phyloP scores from a whole-genome alignment of 2,329 filamentous ascomycete genomes.

The Colletotrichum euphorbiae region DNA sequence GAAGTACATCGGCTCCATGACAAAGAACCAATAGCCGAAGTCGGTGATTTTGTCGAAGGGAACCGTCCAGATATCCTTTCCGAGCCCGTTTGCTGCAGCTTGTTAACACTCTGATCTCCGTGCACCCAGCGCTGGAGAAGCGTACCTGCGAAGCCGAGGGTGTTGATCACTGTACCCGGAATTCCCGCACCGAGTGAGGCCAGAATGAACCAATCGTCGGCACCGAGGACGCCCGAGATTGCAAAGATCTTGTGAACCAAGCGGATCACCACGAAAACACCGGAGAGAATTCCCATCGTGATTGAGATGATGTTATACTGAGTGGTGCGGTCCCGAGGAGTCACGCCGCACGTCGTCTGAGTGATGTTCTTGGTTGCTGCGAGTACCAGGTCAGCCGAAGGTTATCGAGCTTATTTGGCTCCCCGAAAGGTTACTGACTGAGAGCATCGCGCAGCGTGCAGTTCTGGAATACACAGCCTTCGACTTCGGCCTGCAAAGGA shows the following conservation, averaged over 20 bases:
- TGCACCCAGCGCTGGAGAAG: no score
- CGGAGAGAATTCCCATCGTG: conserved; percentile 50
- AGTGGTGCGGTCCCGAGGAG: conserved; percentile 47
- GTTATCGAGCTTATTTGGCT: background rate
- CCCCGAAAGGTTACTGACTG: conserved; percentile 42
- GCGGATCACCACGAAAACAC: conserved; percentile 56
- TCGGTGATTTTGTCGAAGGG: conserved; percentile 53
- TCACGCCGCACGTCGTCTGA: conserved; percentile 45
- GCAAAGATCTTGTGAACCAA: conserved; percentile 52
- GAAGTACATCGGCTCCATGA: conserved; percentile 60
- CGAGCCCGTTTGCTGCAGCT: conserved; percentile 54
- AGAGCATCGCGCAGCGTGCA: conserved; percentile 49
- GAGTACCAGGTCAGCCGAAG: conserved; percentile 11
- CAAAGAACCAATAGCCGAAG: conserved; percentile 58
- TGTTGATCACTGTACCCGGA: conserved; percentile 48
- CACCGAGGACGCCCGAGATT: conserved; percentile 49
- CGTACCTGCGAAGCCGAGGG: conserved; percentile 44
- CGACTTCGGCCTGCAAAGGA: conserved; percentile 43
- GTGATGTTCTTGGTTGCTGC: conserved; percentile 41
- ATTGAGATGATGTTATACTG: conserved; percentile 50
- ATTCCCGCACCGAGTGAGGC: conserved; percentile 45
- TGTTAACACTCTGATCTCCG: no score
- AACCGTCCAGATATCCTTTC: conserved; percentile 64
- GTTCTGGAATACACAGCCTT: conserved; percentile 44
- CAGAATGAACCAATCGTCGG: conserved; percentile 54